A percentile compares a stretch with the other conserved stretches of the same genome.
These are phyloP conservation scores for Saccharomyces kudriavzevii DNA, from an alignment of 805 yeast genomes.

Conservation along the genomic window DNA sequence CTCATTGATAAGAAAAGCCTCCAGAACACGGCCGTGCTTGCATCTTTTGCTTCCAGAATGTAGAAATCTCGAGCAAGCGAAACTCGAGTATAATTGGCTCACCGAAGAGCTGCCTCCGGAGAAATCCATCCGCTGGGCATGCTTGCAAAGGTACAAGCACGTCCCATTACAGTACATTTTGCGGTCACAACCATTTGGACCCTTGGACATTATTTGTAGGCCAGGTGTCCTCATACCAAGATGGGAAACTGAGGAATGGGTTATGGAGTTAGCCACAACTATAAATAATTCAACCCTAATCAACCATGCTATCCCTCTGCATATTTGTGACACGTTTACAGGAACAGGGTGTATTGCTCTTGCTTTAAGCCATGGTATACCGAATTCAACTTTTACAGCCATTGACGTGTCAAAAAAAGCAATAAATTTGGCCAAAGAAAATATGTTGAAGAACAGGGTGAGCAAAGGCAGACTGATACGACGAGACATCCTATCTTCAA, in stretches of 20 bases:
- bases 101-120: constrained; percentile 8
- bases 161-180: constrained; percentile 81
- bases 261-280: constrained; percentile 32
- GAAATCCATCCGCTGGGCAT: constrained; percentile 35
- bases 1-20: constrained; percentile 9
- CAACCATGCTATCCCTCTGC: constrained; percentile 4
- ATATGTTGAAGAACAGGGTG: constrained; percentile 20
- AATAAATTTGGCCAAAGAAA: constrained; percentile 40
- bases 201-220: constrained; percentile 49
- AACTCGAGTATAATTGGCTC: constrained; percentile 25
- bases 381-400: constrained; percentile 31
- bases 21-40: constrained; percentile 10
- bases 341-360: constrained; percentile 86
- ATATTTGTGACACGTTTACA: constrained; percentile 65
- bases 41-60: constrained; percentile 26
- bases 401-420: constrained; percentile 55
- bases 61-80: constrained; percentile 16
- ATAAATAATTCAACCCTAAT: constrained; percentile 1
- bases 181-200: constrained; percentile 82
- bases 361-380: constrained; percentile 32
- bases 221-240: constrained; percentile 77
- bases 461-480: not conserved
- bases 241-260: constrained; percentile 96
- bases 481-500: constrained; percentile 1
- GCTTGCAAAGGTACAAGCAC: constrained; percentile 40